A percentile compares a stretch with the other conserved stretches of the same genome.
Evolutionary conservation across 2,329 filamentous ascomycete species (phyloP).

Genomic region (Botryosphaeria dothidea): DNA sequence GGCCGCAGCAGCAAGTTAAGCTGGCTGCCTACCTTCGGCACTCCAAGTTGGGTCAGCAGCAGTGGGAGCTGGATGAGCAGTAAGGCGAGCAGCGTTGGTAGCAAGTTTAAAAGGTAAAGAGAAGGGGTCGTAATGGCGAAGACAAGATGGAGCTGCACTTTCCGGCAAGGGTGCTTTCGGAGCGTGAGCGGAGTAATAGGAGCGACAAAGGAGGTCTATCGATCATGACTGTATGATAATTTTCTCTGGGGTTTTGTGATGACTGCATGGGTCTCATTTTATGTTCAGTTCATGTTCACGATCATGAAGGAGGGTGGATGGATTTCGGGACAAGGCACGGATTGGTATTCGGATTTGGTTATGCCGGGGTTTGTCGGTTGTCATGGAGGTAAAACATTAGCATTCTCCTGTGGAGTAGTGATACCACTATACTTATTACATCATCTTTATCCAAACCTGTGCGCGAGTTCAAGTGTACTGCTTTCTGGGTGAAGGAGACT

Average conservation of each 20-base stretch:
- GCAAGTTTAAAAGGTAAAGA: background rate
- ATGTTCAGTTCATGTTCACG: background rate
- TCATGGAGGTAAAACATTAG: background rate
- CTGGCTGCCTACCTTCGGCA: background rate
- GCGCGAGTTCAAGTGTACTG: no score
- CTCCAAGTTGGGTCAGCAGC: conserved; percentile 3
- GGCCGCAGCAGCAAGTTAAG: conserved; percentile 1
- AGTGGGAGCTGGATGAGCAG: conserved; percentile 16
- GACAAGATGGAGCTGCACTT: background rate
- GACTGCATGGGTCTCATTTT: background rate
- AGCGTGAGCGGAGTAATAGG: background rate
- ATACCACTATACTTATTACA: background rate
- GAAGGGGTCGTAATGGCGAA: background rate
- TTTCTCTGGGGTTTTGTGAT: background rate
- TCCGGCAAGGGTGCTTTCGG: background rate
- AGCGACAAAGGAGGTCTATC: no score
- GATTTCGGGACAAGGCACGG: no score
- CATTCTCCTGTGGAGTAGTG: background rate
- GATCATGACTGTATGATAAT: conserved; percentile 15
- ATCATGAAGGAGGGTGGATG: background rate
- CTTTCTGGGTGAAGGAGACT: no score
- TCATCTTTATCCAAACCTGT: background rate
- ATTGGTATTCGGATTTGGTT: background rate
- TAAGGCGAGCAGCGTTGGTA: conserved; percentile 8
- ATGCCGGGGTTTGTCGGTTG: background rate